phyloP scores from a whole-genome alignment of 352 stramenopile species.

The Pythium guiyangense region DNA sequence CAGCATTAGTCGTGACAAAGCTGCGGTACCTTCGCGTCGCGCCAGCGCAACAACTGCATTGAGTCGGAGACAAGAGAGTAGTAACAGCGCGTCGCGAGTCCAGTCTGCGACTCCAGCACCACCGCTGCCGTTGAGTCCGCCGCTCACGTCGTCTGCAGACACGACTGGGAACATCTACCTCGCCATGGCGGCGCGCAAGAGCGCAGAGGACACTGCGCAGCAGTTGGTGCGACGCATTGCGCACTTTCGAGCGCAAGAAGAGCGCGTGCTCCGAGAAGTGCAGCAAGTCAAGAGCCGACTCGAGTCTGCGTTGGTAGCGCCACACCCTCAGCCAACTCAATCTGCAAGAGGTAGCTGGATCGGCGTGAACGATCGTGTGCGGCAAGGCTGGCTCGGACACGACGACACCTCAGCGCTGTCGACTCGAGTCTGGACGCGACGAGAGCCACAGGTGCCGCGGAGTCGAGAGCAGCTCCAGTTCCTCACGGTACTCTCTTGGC shows the following conservation, averaged over 20 bases:
- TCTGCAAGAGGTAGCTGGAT: background rate
- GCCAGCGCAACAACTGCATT: background rate
- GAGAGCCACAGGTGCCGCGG: constrained; percentile 17
- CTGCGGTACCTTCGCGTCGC: background rate
- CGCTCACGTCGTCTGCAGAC: background rate
- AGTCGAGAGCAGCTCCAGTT: constrained; percentile 51
- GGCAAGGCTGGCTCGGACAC: background rate
- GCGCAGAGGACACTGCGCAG: constrained; percentile 40
- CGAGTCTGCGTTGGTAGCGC: constrained; percentile 15
- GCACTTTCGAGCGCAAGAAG: constrained; percentile 48
- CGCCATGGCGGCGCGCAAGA: constrained; percentile 42
- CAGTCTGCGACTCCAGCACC: no score
- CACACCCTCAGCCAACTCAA: background rate
- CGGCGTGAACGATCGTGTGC: background rate
- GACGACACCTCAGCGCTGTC: constrained; percentile 1
- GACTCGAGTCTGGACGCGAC: background rate
- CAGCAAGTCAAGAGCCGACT: constrained; percentile 40
- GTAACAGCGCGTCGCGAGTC: background rate
- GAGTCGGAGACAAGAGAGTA: background rate
- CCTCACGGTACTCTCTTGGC: constrained; percentile 24
- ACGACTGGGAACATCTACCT: constrained; percentile 32
- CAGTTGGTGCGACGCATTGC: constrained; percentile 45
- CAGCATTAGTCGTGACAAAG: background rate
- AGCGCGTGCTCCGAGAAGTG: constrained; percentile 47
- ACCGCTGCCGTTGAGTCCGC: no score